phyloP scores from a whole-genome alignment of 768 basidiomycete genomes.

The Trametes maxima region DNA sequence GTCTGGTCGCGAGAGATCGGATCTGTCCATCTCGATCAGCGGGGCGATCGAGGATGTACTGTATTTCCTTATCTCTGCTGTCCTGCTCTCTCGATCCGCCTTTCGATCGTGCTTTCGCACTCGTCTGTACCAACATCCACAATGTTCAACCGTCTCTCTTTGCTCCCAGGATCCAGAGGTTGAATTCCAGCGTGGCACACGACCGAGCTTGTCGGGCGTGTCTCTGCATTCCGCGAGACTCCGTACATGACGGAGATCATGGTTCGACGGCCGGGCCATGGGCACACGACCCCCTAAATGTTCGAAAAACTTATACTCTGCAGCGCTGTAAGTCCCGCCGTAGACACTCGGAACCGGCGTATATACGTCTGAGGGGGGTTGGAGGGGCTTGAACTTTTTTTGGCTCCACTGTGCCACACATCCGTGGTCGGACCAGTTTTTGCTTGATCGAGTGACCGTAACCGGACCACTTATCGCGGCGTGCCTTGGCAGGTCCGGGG shows the following conservation, averaged over 20 bases:
- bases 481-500: constrained; percentile 17
- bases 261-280: not conserved
- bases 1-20: not conserved
- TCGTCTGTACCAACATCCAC: not conserved
- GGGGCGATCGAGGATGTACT: not conserved
- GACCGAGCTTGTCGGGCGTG: no score
- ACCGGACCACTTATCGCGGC: not conserved
- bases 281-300: not conserved
- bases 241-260: not conserved
- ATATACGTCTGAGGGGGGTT: no score
- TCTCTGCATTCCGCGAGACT: not conserved
- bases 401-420: no score
- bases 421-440: no score
- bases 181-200: no score
- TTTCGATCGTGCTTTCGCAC: not conserved
- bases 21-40: not conserved
- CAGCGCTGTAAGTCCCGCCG: no score
- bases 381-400: no score
- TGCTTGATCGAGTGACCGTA: not conserved
- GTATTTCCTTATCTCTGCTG: constrained; percentile 5
- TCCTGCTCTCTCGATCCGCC: not conserved
- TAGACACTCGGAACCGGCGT: no score
- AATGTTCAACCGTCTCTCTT: not conserved
- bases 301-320: no score
- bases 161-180: no score